Base-by-base conservation (phyloP, 768 basidiomycete species). In the Lentinula sp. region DNA sequence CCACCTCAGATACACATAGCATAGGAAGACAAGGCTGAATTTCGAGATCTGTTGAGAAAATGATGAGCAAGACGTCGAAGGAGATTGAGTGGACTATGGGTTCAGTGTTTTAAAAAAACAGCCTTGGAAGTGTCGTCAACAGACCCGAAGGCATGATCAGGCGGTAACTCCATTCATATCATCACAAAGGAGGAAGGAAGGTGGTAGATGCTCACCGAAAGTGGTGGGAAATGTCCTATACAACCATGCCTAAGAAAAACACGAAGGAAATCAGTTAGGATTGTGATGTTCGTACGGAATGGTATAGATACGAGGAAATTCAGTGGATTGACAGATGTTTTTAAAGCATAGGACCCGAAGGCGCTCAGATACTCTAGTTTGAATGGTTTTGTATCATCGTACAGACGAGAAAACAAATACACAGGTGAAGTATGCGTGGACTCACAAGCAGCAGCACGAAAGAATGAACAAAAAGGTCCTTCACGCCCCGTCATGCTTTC, bases 321-420 rank as follows among this genome's bases (percentile, higher is more conserved):
- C 87, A 89, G 87, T 79, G 78, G 82, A 84, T 56, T 56, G 55
- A 56, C 55, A 82, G 81, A 78, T 76, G 80, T 67, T 71, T 63
- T 80, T 63, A 87, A 85, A 90, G 82, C 89, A 91, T 86, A 67
- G 87, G 76, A 83, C 81, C 73, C 6, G 66, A 63, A 62, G 73
- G 79, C 85, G 74, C 89, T 92, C 89, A 91, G 80, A 91, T 86
- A 92, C 89, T 91, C 89, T 92, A 92, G 89, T 92, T 92, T 92
- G 89, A 88, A 84, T 81, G 73, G 68, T 76, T 74, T 78, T 70
- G 74, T 64, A 76, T 90, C 87, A 87, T 88, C 86, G 66, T 68
- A 62, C 49, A 63, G 49, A 55, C 50, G 49, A 52, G 50, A 32
- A 49, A 40, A 50, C 23, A 31, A 53, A 57, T 46, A 21, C 43